Conservation (phyloP, 2,329 filamentous ascomycete species). For the Colletotrichum camelliae region DNA sequence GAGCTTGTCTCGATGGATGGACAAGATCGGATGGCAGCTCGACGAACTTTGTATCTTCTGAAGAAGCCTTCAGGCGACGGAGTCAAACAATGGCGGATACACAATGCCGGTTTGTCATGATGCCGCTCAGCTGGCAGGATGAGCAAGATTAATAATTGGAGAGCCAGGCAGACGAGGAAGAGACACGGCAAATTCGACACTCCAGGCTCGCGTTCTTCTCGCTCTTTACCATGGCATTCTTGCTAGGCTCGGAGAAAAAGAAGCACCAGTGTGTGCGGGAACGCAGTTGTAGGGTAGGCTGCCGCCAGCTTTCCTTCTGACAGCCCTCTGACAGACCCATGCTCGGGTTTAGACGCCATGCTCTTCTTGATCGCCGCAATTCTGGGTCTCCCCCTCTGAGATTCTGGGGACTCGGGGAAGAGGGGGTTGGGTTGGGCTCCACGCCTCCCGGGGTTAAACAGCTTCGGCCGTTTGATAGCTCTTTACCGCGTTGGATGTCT, state of each 20-base stretch:
- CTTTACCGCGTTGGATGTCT: neutral
- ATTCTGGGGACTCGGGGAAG: neutral
- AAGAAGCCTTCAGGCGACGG: neutral
- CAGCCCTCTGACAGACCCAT: neutral
- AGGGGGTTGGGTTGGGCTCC: neutral
- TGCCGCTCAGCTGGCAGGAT: neutral
- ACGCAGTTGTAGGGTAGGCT: neutral
- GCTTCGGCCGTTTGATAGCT: neutral
- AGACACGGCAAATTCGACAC: neutral
- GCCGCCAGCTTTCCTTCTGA: neutral
- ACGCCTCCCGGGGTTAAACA: neutral
- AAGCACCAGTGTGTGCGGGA: neutral
- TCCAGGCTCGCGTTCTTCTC: neutral
- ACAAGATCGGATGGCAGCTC: neutral
- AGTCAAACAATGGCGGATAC: neutral
- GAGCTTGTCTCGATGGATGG: neutral
- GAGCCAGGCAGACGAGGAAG: neutral
- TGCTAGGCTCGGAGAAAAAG: neutral
- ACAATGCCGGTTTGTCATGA: neutral
- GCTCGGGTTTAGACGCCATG: neutral
- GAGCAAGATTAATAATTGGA: neutral
- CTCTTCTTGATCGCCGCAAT: neutral
- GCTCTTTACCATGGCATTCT: neutral
- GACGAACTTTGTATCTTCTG: neutral
- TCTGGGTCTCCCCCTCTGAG: neutral